Evolutionary conservation across 176 grass and related monocot species (phyloP).

Genomic region (Carex littledalei): DNA sequence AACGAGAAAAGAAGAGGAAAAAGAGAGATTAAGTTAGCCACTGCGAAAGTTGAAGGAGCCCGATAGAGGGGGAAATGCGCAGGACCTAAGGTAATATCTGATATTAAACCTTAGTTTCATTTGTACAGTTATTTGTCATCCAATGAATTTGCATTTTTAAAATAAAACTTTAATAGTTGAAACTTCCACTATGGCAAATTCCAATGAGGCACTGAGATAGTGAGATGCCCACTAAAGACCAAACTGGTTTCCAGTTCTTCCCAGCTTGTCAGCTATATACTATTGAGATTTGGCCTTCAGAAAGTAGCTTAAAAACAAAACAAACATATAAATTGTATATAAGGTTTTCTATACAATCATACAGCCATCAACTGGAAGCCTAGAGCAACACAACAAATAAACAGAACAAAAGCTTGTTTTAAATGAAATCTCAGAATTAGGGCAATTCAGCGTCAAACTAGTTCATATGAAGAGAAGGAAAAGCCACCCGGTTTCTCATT

Average conservation of each 20-base stretch:
- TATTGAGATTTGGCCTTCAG: background rate
- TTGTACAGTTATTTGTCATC: background rate
- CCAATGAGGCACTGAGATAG: background rate
- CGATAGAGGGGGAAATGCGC: no score
- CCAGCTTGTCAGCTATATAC: background rate
- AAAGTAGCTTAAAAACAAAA: background rate
- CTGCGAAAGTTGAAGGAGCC: no score
- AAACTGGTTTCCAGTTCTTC: background rate
- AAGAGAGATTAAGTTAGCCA: no score
- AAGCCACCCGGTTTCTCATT: conserved; percentile 67
- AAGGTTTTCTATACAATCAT: background rate
- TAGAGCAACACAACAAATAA: background rate
- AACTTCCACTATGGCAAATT: background rate
- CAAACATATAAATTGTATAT: background rate
- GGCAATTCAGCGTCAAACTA: conserved; percentile 37
- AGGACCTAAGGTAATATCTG: no score
- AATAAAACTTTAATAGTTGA: background rate
- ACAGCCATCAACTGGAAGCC: background rate
- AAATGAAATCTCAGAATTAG: background rate
- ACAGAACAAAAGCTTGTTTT: background rate
- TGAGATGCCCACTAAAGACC: background rate
- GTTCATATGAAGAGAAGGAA: conserved; percentile 95
- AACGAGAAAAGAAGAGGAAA: no score
- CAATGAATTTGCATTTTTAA: background rate
- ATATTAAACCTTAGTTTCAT: background rate